Percentiles rank a stretch among this genome's conserved stretches.
phyloP scores from a whole-genome alignment of 2,329 filamentous ascomycete genomes.

The Phaeosphaeriaceae sp. region DNA sequence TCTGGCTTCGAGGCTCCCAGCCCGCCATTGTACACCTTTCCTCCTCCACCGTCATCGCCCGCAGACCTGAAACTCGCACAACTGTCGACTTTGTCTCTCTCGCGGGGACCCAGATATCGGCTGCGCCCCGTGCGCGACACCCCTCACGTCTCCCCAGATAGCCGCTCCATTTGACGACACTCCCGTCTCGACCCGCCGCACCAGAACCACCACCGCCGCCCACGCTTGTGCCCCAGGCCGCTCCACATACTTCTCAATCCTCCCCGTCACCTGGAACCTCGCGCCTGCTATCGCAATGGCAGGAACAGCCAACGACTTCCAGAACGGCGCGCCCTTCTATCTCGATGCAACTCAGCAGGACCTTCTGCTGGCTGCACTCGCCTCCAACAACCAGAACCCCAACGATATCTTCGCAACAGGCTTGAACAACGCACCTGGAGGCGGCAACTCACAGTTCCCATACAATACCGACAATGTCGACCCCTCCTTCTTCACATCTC shows the following conservation, averaged over 20 bases:
- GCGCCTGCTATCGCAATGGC: constrained; percentile 41
- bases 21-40: constrained; percentile 12
- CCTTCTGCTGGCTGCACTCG: constrained; percentile 57
- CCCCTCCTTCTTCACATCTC: constrained; percentile 47
- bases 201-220: neutral
- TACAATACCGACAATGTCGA: constrained; percentile 45
- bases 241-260: neutral
- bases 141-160: constrained; percentile 9
- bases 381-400: constrained; percentile 53
- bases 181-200: constrained; percentile 18
- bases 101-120: constrained; percentile 10
- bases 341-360: constrained; percentile 58
- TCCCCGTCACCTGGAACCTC: constrained; percentile 18
- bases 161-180: constrained; percentile 1
- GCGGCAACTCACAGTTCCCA: constrained; percentile 35
- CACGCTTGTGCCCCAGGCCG: constrained; percentile 7
- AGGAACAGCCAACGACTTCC: constrained; percentile 48
- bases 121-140: constrained; percentile 14
- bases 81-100: constrained; percentile 8
- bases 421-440: constrained; percentile 24
- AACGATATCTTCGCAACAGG: constrained; percentile 37
- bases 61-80: neutral
- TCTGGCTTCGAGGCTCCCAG: constrained; percentile 18
- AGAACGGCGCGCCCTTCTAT: constrained; percentile 52
- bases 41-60: constrained; percentile 11